A percentile compares a stretch with the other conserved stretches of the same genome.
phyloP scores from a whole-genome alignment of 208 protist species.

The Leishmania guyanensis region DNA sequence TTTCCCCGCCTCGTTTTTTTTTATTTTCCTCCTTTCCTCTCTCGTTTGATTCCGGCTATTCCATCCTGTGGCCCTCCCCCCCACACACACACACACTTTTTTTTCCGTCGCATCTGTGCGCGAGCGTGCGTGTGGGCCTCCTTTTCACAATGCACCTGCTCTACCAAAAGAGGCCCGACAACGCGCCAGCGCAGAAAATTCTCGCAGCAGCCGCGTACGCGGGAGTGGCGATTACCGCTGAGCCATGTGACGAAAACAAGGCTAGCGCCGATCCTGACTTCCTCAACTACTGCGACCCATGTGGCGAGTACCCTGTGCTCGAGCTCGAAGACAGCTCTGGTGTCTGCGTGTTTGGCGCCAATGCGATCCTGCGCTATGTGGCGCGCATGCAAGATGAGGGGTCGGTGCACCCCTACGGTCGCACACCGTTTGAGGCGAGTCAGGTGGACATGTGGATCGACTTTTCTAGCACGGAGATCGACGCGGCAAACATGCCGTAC shows the following conservation, averaged over 20 bases:
- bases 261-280: constrained; percentile 55
- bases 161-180: constrained; percentile 52
- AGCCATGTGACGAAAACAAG: constrained; percentile 40
- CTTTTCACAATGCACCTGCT: constrained; percentile 34
- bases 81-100: not conserved
- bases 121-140: not conserved
- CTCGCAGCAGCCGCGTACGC: constrained; percentile 60
- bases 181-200: constrained; percentile 58
- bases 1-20: not conserved
- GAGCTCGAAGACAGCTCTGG: constrained; percentile 49
- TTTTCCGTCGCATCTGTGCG: not conserved
- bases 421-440: constrained; percentile 70
- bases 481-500: constrained; percentile 54
- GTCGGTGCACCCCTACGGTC: constrained; percentile 64
- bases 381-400: constrained; percentile 49
- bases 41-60: not conserved
- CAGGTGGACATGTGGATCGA: constrained; percentile 90
- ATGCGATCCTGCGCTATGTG: constrained; percentile 83
- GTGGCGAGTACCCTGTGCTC: constrained; percentile 74
- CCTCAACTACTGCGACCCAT: constrained; percentile 64
- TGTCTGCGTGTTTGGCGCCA: constrained; percentile 79
- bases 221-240: constrained; percentile 43
- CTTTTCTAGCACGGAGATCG: constrained; percentile 76
- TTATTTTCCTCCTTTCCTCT: not conserved
- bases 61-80: not conserved